Percentiles rank a stretch among this genome's conserved stretches.
Conservation (phyloP, 345 rosid genomes). For the Aquilaria yunnanensis region DNA sequence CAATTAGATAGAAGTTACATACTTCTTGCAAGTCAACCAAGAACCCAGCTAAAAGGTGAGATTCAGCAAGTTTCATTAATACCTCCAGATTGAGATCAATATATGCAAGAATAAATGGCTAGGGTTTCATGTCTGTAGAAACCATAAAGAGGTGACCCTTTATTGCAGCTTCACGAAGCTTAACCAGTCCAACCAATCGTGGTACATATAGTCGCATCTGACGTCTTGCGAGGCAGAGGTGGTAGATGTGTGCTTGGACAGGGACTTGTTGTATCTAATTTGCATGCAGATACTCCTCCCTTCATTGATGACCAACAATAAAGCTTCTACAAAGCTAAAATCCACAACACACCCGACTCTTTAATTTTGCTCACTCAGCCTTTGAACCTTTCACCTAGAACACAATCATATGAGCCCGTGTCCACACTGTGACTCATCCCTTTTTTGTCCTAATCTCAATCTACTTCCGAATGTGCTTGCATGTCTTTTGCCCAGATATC, state of each 20-base stretch:
- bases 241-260: too few species aligned
- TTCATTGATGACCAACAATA: neutral
- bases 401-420: constrained; percentile 30
- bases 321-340: constrained; percentile 6
- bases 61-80: constrained; percentile 2
- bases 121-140: constrained; percentile 98
- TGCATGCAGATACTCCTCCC: neutral
- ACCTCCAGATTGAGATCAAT: constrained; percentile 96
- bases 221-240: too few species aligned
- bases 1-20: neutral
- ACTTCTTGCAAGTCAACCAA: too few species aligned
- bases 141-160: constrained; percentile 98
- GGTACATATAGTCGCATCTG: too few species aligned
- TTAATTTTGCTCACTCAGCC: constrained; percentile 24
- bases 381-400: constrained; percentile 49
- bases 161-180: constrained; percentile 95
- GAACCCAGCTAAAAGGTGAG: neutral
- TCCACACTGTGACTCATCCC: constrained; percentile 6
- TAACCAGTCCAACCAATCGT: constrained; percentile 60
- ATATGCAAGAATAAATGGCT: constrained; percentile 95
- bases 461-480: constrained; percentile 44
- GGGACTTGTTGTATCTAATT: too few species aligned
- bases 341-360: constrained; percentile 31
- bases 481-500: constrained; percentile 37
- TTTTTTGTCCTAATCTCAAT: constrained; percentile 21